These are phyloP conservation scores for Penstemon newberryi DNA, from an alignment of 257 asterid species.

Conservation along the genomic window DNA sequence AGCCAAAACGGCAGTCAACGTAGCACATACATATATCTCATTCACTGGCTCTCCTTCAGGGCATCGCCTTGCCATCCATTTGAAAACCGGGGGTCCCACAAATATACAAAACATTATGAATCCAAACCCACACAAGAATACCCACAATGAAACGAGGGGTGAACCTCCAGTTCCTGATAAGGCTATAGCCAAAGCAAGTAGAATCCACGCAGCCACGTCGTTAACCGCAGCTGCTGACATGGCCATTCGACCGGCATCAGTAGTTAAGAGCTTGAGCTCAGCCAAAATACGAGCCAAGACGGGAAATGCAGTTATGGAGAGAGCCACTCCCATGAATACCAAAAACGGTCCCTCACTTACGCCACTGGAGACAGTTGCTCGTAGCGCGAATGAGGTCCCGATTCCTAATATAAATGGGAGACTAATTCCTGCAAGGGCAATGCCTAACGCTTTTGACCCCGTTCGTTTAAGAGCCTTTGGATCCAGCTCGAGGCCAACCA, in stretches of 20 bases:
- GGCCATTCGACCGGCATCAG: conserved; percentile 73
- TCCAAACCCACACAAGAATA: conserved; percentile 56
- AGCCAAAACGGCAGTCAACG: conserved; percentile 62
- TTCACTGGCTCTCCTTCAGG: conserved; percentile 72
- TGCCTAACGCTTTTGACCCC: conserved; percentile 60
- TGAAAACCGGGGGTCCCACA: conserved; percentile 52
- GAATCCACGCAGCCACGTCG: conserved; percentile 82
- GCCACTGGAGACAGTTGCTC: conserved; percentile 47
- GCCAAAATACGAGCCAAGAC: conserved; percentile 87
- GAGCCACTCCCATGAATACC: conserved; percentile 84
- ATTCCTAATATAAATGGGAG: conserved; percentile 73
- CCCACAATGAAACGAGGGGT: conserved; percentile 64
- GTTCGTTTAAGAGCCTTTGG: conserved; percentile 48
- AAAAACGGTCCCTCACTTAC: conserved; percentile 50
- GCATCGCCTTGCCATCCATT: conserved; percentile 59
- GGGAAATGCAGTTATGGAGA: conserved; percentile 84
- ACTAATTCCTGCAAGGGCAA: conserved; percentile 75
- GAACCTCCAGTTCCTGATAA: conserved; percentile 62
- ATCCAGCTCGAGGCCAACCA: conserved; percentile 74
- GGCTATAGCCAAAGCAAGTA: conserved; percentile 75
- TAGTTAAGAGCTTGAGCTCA: conserved; percentile 75
- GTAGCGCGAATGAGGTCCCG: conserved; percentile 61
- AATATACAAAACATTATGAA: conserved; percentile 44
- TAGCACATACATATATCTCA: conserved; percentile 63
- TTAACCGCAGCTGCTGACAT: conserved; percentile 90